A percentile compares a stretch with the other conserved stretches of the same genome.
These are phyloP conservation scores for Phytophthora macrochlamydospora DNA, from an alignment of 352 stramenopile species.

Conservation along the genomic window DNA sequence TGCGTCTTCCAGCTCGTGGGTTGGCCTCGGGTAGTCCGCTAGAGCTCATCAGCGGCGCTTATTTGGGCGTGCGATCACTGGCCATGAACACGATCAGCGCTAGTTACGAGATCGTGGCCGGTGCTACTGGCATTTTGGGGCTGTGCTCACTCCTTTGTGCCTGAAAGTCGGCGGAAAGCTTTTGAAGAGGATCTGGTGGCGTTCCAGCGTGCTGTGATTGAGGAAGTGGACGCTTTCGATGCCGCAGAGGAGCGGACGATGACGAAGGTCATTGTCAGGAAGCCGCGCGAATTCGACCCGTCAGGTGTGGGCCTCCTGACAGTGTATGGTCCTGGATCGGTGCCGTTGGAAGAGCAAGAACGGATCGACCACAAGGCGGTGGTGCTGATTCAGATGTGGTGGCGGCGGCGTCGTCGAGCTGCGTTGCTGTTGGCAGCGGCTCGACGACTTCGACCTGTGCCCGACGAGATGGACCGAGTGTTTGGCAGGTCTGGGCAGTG, in stretches of 20 bases:
- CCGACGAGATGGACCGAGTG: conserved; percentile 28
- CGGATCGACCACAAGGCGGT: conserved; percentile 85
- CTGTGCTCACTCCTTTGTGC: conserved; percentile 73
- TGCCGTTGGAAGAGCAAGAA: conserved; percentile 89
- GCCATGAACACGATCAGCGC: conserved; percentile 91
- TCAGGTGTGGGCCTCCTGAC: conserved; percentile 77
- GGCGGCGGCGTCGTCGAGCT: conserved; percentile 72
- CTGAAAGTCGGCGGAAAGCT: conserved; percentile 70
- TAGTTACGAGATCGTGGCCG: conserved; percentile 88
- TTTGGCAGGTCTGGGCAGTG: conserved; percentile 30
- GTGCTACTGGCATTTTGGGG: conserved; percentile 76
- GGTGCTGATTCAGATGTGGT: conserved; percentile 85
- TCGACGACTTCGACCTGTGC: conserved; percentile 60
- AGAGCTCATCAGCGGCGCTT: conserved; percentile 82
- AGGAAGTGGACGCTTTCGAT: conserved; percentile 88
- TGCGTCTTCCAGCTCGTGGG: conserved; percentile 77
- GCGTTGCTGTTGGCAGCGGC: conserved; percentile 66
- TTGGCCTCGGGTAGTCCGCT: conserved; percentile 83
- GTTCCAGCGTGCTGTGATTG: conserved; percentile 88
- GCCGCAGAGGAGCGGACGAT: conserved; percentile 87
- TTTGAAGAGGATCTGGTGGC: conserved; percentile 87
- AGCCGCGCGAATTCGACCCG: conserved; percentile 82
- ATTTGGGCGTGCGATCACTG: conserved; percentile 83
- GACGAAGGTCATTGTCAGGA: conserved; percentile 87
- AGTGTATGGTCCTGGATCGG: conserved; percentile 84